Conservation (phyloP, 768 basidiomycete species). For the Macrolepiota dolichaula region DNA sequence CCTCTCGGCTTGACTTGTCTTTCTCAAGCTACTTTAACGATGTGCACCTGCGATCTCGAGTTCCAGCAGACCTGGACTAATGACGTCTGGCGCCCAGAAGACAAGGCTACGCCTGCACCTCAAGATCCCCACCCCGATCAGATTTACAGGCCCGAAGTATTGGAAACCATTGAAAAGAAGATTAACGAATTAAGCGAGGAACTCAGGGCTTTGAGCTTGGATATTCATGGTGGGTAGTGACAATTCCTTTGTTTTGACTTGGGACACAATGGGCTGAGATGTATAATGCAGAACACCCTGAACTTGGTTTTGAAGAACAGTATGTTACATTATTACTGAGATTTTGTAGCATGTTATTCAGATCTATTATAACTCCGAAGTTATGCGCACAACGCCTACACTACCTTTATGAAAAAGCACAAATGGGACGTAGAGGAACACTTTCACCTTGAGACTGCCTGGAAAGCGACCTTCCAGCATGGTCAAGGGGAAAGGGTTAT, state of each 20-base stretch:
- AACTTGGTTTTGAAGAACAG: constrained; percentile 67
- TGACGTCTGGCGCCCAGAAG: constrained; percentile 43
- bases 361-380: constrained; percentile 27
- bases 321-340: constrained; percentile 24
- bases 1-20: background rate
- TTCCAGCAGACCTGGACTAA: constrained; percentile 10
- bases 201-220: constrained; percentile 59
- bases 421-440: constrained; percentile 64
- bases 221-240: constrained; percentile 58
- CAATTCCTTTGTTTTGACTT: background rate
- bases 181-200: constrained; percentile 52
- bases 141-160: constrained; percentile 54
- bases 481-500: constrained; percentile 67
- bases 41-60: constrained; percentile 21
- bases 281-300: constrained; percentile 55
- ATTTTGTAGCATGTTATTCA: background rate
- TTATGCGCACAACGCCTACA: constrained; percentile 68
- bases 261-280: background rate
- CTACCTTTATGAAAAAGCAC: constrained; percentile 60
- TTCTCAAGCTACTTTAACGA: constrained; percentile 2
- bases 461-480: constrained; percentile 65
- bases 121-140: constrained; percentile 26
- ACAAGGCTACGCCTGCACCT: constrained; percentile 26
- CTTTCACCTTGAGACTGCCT: constrained; percentile 67
- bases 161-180: constrained; percentile 55